Evolutionary conservation across 1,284 basidiomycete genomes (phyloP), one percentile per base, ranked within the genome.

Genomic region (Apiotrichum domesticum): DNA sequence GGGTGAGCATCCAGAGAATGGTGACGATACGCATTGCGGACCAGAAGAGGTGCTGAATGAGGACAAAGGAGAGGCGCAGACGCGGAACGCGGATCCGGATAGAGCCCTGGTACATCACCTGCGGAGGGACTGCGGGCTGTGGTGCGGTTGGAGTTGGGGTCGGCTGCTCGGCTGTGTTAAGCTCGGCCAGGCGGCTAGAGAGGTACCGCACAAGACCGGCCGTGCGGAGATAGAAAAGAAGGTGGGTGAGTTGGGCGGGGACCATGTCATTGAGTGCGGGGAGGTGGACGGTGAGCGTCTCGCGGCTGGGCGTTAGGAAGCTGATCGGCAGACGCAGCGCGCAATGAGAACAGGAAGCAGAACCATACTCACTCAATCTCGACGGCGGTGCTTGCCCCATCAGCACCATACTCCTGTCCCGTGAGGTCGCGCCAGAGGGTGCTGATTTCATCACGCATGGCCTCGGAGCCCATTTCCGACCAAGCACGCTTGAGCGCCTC

Each of bases 1-100:
- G 51, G 15, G 66, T 69, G 42, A 75, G 55, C 73, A 75, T 74
- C 66, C 65, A 74, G 3, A 73, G 41, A 52, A 72, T 64, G 11
- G 63, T 62, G 10, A 56, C 39, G 9, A 71, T 53, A 47, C 67
- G 69, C 44, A 70, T 10, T 2, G 57, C 59, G 0, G 68, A 67
- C 63, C 69, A 71, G 54, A 67, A 62, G 14, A 69, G 52, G 56
- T 69, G 67, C n/a, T 46, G 33, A 3, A 72, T 15, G 6, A 67
- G 51, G 0, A 62, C 44, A 8, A 62, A 34, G 7, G 65, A 57
- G 46, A 73, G 47, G 41, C 50, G 47, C 9, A 47, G 9, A 10
- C 46, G 42, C 39, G 62, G 61, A 37, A 63, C 51, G 32, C 53
- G 53, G 6, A 58, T 49, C 21, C 52, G 39, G 21, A 55, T 14